phyloP scores from a whole-genome alignment of 768 basidiomycete species.

The Hemileccinum impolitum region DNA sequence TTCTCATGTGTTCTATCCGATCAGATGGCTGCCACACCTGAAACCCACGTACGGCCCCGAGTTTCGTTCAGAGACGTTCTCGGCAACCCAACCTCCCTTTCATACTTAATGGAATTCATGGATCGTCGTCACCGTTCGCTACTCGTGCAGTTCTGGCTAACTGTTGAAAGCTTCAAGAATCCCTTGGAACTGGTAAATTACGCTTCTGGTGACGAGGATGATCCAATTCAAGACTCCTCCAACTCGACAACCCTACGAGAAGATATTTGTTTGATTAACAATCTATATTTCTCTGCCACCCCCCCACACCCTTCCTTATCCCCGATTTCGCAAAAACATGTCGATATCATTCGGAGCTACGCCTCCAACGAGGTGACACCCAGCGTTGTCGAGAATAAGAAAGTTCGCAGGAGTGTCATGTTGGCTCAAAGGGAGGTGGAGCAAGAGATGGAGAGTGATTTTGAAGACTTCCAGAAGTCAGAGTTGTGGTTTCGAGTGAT shows the following conservation, averaged over 20 bases:
- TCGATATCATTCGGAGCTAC: slow-evolving; percentile 67
- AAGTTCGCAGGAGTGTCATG: slow-evolving; percentile 76
- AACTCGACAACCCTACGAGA: slow-evolving; percentile 67
- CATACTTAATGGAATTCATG: slow-evolving; percentile 99
- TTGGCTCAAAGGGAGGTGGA: slow-evolving; percentile 84
- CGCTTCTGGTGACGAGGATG: slow-evolving; percentile 57
- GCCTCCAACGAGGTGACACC: slow-evolving; percentile 47
- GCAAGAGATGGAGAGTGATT: slow-evolving; percentile 87
- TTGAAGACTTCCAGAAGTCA: slow-evolving; percentile 81
- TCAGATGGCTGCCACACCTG: slow-evolving; percentile 42
- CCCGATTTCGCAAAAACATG: slow-evolving; percentile 65
- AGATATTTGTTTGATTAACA: slow-evolving; percentile 86
- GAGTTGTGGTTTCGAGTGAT: slow-evolving; percentile 92
- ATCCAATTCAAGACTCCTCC: slow-evolving; percentile 54
- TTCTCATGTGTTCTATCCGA: slow-evolving; percentile 2
- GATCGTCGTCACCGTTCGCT: slow-evolving; percentile 81
- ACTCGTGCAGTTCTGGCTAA: slow-evolving; percentile 95
- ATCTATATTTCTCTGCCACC: slow-evolving; percentile 74
- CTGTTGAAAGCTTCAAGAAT: slow-evolving; percentile 96
- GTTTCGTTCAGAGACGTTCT: slow-evolving; percentile 77
- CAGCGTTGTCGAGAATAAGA: slow-evolving; percentile 40
- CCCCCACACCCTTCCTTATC: slow-evolving; percentile 57
- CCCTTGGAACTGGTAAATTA: slow-evolving; percentile 82
- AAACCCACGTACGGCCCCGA: slow-evolving; percentile 43
- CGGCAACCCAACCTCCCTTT: slow-evolving; percentile 83